Conservation (phyloP, 129 eudicot species). For the Flaveria sonorensis region DNA sequence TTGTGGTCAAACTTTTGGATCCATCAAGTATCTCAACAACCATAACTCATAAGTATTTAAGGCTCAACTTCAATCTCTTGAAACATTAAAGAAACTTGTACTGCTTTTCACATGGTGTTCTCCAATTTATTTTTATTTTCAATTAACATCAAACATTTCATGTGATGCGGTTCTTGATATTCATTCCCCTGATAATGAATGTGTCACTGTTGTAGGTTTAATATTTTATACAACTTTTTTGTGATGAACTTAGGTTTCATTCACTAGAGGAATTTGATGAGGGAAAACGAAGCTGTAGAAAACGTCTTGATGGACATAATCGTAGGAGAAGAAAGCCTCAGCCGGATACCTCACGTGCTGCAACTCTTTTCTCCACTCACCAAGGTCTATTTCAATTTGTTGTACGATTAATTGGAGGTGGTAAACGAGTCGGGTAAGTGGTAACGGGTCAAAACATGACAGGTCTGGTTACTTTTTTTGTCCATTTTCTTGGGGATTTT, state of each 20-base stretch:
- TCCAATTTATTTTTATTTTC: slow-evolving; percentile 2
- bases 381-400: slow-evolving; percentile 39
- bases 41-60: slow-evolving; percentile 21
- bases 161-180: slow-evolving; percentile 6
- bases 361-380: slow-evolving; percentile 45
- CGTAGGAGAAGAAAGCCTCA: slow-evolving; percentile 64
- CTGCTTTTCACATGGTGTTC: slow-evolving; percentile 25
- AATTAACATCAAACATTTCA: slow-evolving; percentile 9
- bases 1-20: slow-evolving; percentile 24
- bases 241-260: slow-evolving; percentile 42
- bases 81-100: slow-evolving; percentile 27
- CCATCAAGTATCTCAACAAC: slow-evolving; percentile 32
- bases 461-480: not conserved
- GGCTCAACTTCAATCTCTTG: slow-evolving; percentile 23
- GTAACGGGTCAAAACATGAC: slow-evolving; percentile 3
- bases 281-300: slow-evolving; percentile 63
- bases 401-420: not conserved
- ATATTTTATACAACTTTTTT: not conserved
- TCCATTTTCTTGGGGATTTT: not conserved
- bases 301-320: slow-evolving; percentile 64
- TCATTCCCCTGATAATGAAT: slow-evolving; percentile 1
- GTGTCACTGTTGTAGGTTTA: not conserved
- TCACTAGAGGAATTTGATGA: slow-evolving; percentile 60
- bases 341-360: slow-evolving; percentile 42
- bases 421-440: not conserved